A percentile compares a stretch with the other conserved stretches of the same genome.
phyloP scores from a whole-genome alignment of 208 protist genomes.

The Acanthamoeba castellanii region DNA sequence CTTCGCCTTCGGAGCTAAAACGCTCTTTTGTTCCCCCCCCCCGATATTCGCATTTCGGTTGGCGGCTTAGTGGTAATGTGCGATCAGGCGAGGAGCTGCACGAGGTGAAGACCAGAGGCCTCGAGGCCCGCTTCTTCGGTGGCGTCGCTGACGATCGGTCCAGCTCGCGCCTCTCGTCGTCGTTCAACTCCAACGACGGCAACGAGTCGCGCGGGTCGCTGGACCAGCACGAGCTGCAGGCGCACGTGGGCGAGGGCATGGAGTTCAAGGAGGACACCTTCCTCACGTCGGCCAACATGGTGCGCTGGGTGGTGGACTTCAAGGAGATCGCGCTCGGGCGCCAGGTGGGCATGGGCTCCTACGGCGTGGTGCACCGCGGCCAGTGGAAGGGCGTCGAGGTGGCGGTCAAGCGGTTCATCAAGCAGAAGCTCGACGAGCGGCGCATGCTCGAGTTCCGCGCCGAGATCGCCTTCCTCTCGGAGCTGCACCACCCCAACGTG shows the following conservation, averaged over 20 bases:
- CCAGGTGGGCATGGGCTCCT: constrained; percentile 26
- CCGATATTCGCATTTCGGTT: background rate
- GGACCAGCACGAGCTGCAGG: background rate
- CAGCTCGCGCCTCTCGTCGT: background rate
- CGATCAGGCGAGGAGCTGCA: background rate
- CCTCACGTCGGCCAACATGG: constrained; percentile 5
- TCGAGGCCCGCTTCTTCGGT: constrained; percentile 15
- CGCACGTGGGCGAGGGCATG: background rate
- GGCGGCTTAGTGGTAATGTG: background rate
- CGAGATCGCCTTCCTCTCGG: background rate
- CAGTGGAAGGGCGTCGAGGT: constrained; percentile 43
- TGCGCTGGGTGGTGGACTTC: background rate
- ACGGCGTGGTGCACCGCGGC: constrained; percentile 17
- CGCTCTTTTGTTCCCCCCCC: background rate
- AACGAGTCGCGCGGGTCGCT: background rate
- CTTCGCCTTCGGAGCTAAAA: background rate
- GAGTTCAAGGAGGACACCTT: constrained; percentile 2
- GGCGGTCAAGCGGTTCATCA: constrained; percentile 47
- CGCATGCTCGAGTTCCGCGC: constrained; percentile 28
- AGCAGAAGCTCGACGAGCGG: constrained; percentile 43
- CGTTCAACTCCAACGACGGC: background rate
- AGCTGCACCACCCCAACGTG: constrained; percentile 24
- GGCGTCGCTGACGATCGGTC: background rate
- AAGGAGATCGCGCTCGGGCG: background rate
- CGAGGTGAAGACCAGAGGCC: background rate